Evolutionary conservation across 768 basidiomycete species (phyloP), one percentile per base, ranked within the genome.

Genomic region (Mycena haematopus): DNA sequence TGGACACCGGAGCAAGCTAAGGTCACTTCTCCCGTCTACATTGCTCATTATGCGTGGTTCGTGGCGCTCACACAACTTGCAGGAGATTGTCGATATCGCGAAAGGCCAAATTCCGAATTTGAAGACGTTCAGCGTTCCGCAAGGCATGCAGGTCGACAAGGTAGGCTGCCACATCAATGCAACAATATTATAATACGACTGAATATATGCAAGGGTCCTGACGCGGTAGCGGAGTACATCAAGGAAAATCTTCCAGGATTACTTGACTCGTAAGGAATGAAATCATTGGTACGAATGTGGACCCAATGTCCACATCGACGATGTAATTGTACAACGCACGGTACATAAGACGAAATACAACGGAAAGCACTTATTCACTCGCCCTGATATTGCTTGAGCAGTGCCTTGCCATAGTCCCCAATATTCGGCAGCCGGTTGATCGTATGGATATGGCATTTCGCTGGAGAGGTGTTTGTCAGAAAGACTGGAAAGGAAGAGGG

Each of bases 1-100:
- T 56, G 54, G 54, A 56, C 54, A 15, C 42, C 54, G 25, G 54
- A 56, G 31, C 54, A 56, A 31, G 40, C 54, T 10, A 56, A 56
- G 54, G 54, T 56, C 6, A 17, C 21, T 51, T 8, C 38, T 21
- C 7, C 24, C 36, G 19, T 25, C 5, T n/a, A 45, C n/a, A n/a
- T n/a, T n/a, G n/a, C n/a, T 45, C 10, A 24, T 17, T 19, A 11
- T 6, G 14, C 6, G 14, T 31, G 36, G 19, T 19, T 19, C 4
- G 40, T n/a, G 40, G 6, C 5, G 40, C n/a, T 42, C 6, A 42
- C 17, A 42, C 40, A 15, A 17, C 25, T 8, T 8, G 27, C 29
- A 56, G 54, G 54, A 56, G 14, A 56, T 56, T 19, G 44, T 44
- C 2, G 29, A 56, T 24, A 56, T 56, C 54, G 54, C 54, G 13